Percentiles rank a stretch among this genome's conserved stretches.
phyloP scores from a whole-genome alignment of 495 filamentous ascomycete genomes.

The Neurospora sp. region DNA sequence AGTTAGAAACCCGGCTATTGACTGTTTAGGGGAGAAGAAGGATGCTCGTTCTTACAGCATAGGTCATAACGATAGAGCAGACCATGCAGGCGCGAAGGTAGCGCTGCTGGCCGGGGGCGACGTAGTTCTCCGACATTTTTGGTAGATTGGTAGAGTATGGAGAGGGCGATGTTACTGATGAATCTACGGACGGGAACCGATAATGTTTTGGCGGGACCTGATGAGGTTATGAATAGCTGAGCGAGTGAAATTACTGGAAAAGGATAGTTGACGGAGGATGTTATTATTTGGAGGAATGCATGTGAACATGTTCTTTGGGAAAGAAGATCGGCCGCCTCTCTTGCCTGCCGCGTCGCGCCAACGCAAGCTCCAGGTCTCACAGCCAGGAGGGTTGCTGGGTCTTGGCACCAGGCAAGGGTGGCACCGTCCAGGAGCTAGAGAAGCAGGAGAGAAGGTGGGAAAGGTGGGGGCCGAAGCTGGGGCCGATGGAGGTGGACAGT shows the following conservation, averaged over 20 bases:
- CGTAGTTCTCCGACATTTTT: conserved; percentile 43
- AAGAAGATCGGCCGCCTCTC: background rate
- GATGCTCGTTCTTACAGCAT: conserved; percentile 44
- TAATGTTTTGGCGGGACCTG: background rate
- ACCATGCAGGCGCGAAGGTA: conserved; percentile 96
- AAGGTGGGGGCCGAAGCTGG: background rate
- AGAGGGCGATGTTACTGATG: background rate
- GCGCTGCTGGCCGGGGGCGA: conserved; percentile 60
- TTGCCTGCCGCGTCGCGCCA: background rate
- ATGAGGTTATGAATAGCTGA: background rate
- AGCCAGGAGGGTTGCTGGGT: background rate
- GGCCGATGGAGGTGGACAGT: background rate
- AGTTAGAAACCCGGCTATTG: conserved; percentile 9
- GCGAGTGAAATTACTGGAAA: background rate
- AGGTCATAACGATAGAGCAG: conserved; percentile 81
- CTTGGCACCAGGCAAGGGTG: background rate
- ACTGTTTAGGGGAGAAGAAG: background rate
- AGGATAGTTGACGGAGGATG: background rate
- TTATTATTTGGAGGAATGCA: background rate
- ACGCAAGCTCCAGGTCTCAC: background rate
- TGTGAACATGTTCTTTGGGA: background rate
- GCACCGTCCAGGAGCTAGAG: background rate
- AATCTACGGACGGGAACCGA: background rate
- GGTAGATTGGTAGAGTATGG: background rate
- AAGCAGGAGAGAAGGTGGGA: background rate